These are phyloP conservation scores for Quercus rubra DNA, from an alignment of 306 rosid species.

Conservation along the genomic window DNA sequence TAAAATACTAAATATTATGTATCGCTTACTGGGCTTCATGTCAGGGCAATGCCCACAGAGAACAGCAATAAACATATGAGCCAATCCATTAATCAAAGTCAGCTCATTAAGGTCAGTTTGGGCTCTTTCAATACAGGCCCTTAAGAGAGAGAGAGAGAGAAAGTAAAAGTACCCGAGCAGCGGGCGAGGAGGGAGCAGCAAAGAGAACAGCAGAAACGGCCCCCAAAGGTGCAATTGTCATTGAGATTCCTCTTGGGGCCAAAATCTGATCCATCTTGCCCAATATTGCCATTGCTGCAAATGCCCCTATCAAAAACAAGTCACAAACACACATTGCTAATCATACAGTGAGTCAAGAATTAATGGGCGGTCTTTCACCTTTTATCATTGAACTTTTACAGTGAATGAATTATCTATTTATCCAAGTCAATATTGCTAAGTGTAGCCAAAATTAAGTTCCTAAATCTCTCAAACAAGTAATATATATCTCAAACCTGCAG, in stretches of 20 bases:
- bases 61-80: background rate
- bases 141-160: background rate
- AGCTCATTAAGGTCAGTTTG: background rate
- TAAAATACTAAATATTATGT: no score
- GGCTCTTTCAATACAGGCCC: background rate
- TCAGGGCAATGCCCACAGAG: background rate
- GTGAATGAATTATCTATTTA: background rate
- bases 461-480: background rate
- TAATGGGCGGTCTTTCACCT: no score
- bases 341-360: no score
- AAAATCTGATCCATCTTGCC: conserved; percentile 81
- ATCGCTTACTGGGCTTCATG: no score
- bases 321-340: background rate
- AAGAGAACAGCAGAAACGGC: conserved; percentile 87
- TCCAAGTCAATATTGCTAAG: no score
- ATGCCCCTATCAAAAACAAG: conserved; percentile 53
- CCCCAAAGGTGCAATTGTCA: conserved; percentile 82
- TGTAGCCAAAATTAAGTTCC: background rate
- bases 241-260: conserved; percentile 76
- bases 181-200: conserved; percentile 75
- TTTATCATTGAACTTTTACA: no score
- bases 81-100: background rate
- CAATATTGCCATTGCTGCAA: conserved; percentile 82
- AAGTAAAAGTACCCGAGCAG: conserved; percentile 54
- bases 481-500: conserved; percentile 52